Evolutionary conservation across 768 basidiomycete species (phyloP).

Genomic region (Rhizopogon roseolus): DNA sequence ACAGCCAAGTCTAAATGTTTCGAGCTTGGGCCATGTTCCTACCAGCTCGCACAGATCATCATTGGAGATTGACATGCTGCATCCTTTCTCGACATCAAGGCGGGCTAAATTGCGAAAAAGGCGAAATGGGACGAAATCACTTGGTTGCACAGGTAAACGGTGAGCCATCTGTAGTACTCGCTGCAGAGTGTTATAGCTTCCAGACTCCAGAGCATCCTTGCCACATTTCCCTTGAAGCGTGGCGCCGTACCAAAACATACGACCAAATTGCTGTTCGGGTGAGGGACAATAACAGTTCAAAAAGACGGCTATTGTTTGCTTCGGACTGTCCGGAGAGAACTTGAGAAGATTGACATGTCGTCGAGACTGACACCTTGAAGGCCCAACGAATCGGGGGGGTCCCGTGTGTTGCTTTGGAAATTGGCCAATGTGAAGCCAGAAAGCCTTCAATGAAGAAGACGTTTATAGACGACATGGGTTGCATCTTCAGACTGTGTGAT

Average conservation of each 20-base stretch:
- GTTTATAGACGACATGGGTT: slow-evolving; percentile 9
- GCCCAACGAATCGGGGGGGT: neutral
- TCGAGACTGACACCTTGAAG: neutral
- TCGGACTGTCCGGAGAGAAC: neutral
- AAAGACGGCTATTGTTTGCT: neutral
- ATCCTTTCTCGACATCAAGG: slow-evolving; percentile 10
- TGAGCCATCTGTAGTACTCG: too few relatives aligned
- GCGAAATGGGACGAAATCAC: neutral
- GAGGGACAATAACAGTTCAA: too few relatives aligned
- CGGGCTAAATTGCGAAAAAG: neutral
- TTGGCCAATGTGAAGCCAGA: neutral
- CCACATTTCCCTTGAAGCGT: neutral
- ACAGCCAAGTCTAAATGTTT: slow-evolving; percentile 15
- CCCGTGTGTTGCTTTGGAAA: neutral
- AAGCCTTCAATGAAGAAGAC: neutral
- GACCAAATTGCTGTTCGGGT: too few relatives aligned
- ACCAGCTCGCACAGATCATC: slow-evolving; percentile 10
- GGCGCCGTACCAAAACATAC: too few relatives aligned
- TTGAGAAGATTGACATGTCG: neutral
- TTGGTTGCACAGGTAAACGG: neutral
- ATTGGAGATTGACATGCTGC: slow-evolving; percentile 11
- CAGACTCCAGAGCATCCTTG: neutral
- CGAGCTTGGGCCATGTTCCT: slow-evolving; percentile 15
- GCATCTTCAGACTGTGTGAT: slow-evolving; percentile 13
- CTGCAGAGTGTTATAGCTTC: neutral